Evolutionary conservation across 2,329 filamentous ascomycete species (phyloP), one percentile per base, ranked within the genome.

Genomic region (Stachybotrys echinatus): DNA sequence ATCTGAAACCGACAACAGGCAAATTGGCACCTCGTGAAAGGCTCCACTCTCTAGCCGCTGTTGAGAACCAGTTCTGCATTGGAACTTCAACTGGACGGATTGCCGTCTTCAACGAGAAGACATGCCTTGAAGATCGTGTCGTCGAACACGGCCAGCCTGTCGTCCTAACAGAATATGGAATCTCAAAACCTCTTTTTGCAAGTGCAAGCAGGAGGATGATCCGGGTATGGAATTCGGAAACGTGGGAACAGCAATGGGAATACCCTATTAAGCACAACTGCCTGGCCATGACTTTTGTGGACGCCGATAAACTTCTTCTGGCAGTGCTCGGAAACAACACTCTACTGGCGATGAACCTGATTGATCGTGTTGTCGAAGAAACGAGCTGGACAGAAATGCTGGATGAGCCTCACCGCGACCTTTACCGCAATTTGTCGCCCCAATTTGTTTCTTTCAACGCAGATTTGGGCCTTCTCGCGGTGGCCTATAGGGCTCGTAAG

Each of bases 381-480:
- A 44, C 20, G 12, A 21, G 42, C n/a, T 44, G 42, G 42, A 44
- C 42, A 12, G 42, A 23, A 20, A 23, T 23, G 42, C 20, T 44
- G 42, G 42, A 44, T 12, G 42, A 44, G n/a, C 42, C 42, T 8
- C 42, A 44, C n/a, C 42, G 42, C 8, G 23, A 23, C n/a, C 23
- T 44, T 21, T 44, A 44, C 42, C 42, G 23, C 42, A 44, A 44
- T 21, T 44, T 21, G 21, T 44, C 42, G 12, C 42, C 42, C 10
- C 42, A 44, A 23, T 44, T 44, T 23, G 42, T 44, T 12, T 44
- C 42, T 12, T 44, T 44, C 42, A 44, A 44, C 20, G 23, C 42
- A 20, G 42, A 44, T 21, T 23, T n/a, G 20, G 42, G 42, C 8
- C 42, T 44, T 10, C 42, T 44, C 20, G 42, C 42, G 6, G 23